Evolutionary conservation across 2,329 filamentous ascomycete genomes (phyloP).

Genomic region (Hypomyces perniciosus): DNA sequence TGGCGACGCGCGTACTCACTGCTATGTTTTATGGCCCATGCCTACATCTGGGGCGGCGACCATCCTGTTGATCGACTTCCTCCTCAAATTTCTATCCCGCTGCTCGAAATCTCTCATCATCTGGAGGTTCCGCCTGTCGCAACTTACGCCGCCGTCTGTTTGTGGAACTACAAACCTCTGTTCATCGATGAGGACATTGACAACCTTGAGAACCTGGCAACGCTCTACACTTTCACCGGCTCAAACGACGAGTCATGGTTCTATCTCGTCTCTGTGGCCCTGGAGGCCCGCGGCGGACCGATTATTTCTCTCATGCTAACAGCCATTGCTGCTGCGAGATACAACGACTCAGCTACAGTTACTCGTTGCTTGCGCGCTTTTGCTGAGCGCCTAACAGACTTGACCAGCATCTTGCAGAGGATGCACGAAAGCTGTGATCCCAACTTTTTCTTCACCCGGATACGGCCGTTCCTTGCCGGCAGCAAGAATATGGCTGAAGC

Average conservation of each 20-base stretch:
- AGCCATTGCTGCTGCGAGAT: constrained; percentile 74
- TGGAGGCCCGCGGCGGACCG: constrained; percentile 84
- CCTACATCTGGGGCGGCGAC: constrained; percentile 94
- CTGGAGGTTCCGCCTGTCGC: constrained; percentile 88
- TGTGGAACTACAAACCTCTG: constrained; percentile 96
- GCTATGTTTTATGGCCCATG: constrained; percentile 85
- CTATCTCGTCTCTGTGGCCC: constrained; percentile 90
- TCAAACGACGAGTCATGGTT: constrained; percentile 98
- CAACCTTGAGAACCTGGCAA: constrained; percentile 79
- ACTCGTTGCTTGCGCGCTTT: constrained; percentile 72
- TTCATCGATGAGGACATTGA: constrained; percentile 79
- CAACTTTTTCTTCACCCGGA: constrained; percentile 89
- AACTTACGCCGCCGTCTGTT: constrained; percentile 82
- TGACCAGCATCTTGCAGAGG: constrained; percentile 69
- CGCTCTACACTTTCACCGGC: constrained; percentile 85
- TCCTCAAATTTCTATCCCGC: constrained; percentile 73
- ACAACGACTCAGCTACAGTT: constrained; percentile 63
- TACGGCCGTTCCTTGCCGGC: constrained; percentile 91
- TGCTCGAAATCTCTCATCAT: constrained; percentile 67
- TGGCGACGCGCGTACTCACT: constrained; percentile 92
- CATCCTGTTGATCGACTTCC: constrained; percentile 73
- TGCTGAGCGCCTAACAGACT: constrained; percentile 81
- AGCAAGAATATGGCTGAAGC: constrained; percentile 98
- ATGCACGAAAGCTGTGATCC: constrained; percentile 97
- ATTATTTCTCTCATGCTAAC: constrained; percentile 84